phyloP scores from a whole-genome alignment of 768 basidiomycete species.

The Trametes cinnabarina region DNA sequence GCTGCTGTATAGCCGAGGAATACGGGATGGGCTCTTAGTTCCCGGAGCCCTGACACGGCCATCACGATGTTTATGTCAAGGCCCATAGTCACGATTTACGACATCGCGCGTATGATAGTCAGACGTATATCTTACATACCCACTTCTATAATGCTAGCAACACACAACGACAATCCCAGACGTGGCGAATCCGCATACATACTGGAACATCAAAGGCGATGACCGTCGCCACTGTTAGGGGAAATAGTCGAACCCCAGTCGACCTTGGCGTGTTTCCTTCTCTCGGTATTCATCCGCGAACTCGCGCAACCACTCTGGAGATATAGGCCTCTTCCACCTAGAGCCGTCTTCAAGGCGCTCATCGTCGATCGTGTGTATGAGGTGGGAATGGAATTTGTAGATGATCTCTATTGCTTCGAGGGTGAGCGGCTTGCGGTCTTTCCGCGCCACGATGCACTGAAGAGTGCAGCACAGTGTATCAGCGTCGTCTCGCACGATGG shows the following conservation, averaged over 20 bases:
- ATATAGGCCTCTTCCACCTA: constrained; percentile 7
- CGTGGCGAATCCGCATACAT: too few species aligned
- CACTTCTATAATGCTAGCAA: too few species aligned
- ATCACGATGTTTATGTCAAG: background rate
- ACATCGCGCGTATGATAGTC: background rate
- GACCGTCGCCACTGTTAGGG: background rate
- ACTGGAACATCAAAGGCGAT: too few species aligned
- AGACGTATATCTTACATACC: background rate
- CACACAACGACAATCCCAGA: too few species aligned
- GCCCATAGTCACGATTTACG: background rate
- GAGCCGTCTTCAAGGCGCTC: constrained; percentile 13
- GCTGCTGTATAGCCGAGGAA: constrained; percentile 10
- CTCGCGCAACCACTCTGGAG: constrained; percentile 17
- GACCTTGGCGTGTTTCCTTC: constrained; percentile 17
- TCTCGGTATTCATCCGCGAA: constrained; percentile 20
- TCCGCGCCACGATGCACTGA: constrained; percentile 22
- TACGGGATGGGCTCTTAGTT: constrained; percentile 5
- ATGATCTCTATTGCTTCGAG: constrained; percentile 23
- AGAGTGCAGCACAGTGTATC: background rate
- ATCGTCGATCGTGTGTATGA: constrained; percentile 12
- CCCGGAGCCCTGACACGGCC: constrained; percentile 8
- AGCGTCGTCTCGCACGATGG: too few species aligned
- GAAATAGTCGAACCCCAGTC: constrained; percentile 12
- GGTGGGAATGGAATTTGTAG: constrained; percentile 20
- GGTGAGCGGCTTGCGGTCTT: constrained; percentile 23